Evolutionary conservation across 2,329 filamentous ascomycete genomes (phyloP), one percentile per base, ranked within the genome.

Genomic region (Alternaria angustiovoidea): DNA sequence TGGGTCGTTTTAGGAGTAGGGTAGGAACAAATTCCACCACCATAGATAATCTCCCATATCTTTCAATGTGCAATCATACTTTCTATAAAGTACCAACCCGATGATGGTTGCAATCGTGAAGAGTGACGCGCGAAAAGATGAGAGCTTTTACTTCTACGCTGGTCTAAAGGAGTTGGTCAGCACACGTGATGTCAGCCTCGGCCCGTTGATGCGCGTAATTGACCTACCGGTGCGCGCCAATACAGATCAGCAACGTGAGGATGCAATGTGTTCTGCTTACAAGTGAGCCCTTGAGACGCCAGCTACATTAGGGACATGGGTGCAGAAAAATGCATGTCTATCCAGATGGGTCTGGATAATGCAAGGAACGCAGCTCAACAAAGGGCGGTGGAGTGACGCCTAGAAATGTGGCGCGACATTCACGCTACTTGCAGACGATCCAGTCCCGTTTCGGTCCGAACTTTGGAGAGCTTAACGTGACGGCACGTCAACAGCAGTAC

Each of bases 401-500:
- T 11, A 46, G 59, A 30, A 53, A 61, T 59, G 65, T 72, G 68
- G 68, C 68, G 68, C 67, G 64, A 68, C 63, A 26, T 63, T 66
- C 66, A 66, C 60, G 53, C 32, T 49, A 49, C 46, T 12, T 34
- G 20, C 46, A 49, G 30, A 49, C 32, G 46, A 49, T 49, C 32
- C 22, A 36, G 16, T 22, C 46, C 46, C 46, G 20, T 26, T 49
- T 49, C 46, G 46, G 32, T n/a, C 46, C 32, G 46, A 49, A 24
- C 20, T 22, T 49, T 36, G 14, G 46, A 49, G 20, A 38, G 32
- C 8, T 49, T 51, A 58, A 54, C 58, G 54, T 59, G 61, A 59
- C 61, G 9, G 22, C 51, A 60, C 51, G 46, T 59, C 49, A 51
- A 57, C 48, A n/a, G 20, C 55, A 61, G 51, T 53, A 20, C n/a